Evolutionary conservation across 2,329 filamentous ascomycete species (phyloP), one percentile per base, ranked within the genome.

Genomic region (Aureobasidium sp.): DNA sequence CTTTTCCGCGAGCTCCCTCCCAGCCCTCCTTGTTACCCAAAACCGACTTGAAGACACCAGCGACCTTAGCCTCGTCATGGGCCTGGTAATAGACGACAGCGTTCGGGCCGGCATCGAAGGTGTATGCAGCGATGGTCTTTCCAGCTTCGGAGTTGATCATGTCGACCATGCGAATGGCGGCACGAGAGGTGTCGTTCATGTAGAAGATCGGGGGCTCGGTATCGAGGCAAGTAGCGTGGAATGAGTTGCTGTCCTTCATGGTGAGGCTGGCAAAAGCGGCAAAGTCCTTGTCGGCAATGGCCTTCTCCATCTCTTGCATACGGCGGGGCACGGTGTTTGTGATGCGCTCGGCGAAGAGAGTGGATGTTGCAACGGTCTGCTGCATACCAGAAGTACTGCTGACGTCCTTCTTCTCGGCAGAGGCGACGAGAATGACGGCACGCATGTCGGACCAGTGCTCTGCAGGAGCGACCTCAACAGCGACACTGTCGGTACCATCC

Each of bases 141-240:
- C 90, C 91, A 5, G 89, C 90, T 27, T 83, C 82, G 60, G 82
- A 81, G 72, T 99, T 99, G 78, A 97, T 90, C 68, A 87, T 83
- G 78, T 99, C 91, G 34, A 97, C 92, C 17, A 91, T 86, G 58
- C 90, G 84, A 64, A 99, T 90, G 6, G 93, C 91, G 1, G 93
- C 91, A 41, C 89, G 82, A 23, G 88, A 93, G 17, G 93, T 87
- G 73, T 99, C 94, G 77, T 97, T 99, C 82, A 99, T 87, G 81
- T 99, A 99, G 77, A 96, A 97, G 73, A 99, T 99, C 20, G 95
- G 94, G 48, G 95, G 94, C 77, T 91, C 91, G 1, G 94, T 97
- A 74, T 99, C 94, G 69, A 95, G 80, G 74, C 94, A 97, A 62
- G 88, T 91, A 41, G 94, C 90, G 76, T 99, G 94, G 85, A 99